Base-by-base conservation (phyloP, 352 stramenopile species). In the Phytophthora hybrid region DNA sequence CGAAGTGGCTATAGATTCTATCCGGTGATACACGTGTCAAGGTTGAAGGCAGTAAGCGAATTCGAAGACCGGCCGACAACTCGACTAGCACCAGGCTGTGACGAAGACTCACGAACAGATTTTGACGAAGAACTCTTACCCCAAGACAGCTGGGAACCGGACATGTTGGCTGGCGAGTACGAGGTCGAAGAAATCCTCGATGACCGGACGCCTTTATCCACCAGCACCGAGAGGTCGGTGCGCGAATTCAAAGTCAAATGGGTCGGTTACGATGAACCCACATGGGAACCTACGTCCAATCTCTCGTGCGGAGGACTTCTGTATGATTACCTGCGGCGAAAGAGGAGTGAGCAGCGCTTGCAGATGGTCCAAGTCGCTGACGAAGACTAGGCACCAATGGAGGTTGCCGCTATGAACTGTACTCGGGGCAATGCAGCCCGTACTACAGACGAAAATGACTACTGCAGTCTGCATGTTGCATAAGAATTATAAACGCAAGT, bases 171-270 rank as follows among this genome's bases (percentile, higher is more conserved):
- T 16, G 37, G 37, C 13, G 13, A 44, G 13, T 44, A 44, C 37
- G 37, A 44, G 7, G 37, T 44, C 9, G 37, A 44, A 5, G 13
- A 4, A 3, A 16, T 44, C 13, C 37, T 11, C 37, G 37, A 44
- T 9, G 37, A 44, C 13, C 9, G 13, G 13, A 44, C 37, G 9
- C 37, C 37, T 3, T 5, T 44, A 11, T 44, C 37, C 6, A 63
- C 32, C 8, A 41, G 37, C 11, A 63, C 56, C 3, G n/a, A 32
- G 18, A 14, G 37, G 32, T n/a, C 37, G 2, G 32, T 34, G n/a
- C 32, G 56, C 26, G 37, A 19, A 9, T 63, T 63, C 37, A 34
- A 53, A 34, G 56, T 63, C 6, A 63, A 63, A 21, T 63, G 56
- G 56, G 16, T 54, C 9, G 56, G 56, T 8, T 63, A 52, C n/a